Conservation (phyloP, 2,329 filamentous ascomycete genomes). For the Ascochyta koolunga region DNA sequence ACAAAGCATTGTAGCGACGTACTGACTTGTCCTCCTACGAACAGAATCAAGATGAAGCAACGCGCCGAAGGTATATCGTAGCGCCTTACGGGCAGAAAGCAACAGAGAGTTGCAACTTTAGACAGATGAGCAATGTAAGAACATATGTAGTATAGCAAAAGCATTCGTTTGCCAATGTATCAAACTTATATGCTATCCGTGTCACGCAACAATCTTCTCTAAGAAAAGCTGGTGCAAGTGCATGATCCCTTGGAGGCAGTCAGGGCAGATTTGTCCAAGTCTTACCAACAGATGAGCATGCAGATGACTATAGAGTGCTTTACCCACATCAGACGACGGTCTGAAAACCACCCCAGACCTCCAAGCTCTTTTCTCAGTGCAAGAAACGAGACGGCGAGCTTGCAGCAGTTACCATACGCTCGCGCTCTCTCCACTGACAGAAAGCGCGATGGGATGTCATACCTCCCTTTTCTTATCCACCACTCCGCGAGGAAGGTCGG, state of each 20-base stretch:
- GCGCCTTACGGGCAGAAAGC: neutral
- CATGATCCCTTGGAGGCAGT: neutral
- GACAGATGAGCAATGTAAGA: no score
- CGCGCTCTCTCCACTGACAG: neutral
- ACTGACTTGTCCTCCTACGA: constrained; percentile 2
- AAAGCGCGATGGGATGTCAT: constrained; percentile 37
- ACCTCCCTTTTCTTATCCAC: constrained; percentile 52
- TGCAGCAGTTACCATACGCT: neutral
- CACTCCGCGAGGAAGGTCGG: constrained; percentile 57
- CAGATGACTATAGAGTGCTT: neutral
- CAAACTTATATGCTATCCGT: no score
- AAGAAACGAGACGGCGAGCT: neutral
- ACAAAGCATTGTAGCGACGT: constrained; percentile 3
- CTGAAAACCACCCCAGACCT: neutral
- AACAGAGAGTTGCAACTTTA: neutral
- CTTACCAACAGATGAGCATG: neutral
- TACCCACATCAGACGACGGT: neutral
- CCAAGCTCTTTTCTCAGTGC: neutral
- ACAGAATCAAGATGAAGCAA: constrained; percentile 80
- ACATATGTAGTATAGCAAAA: no score
- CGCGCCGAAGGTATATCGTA: constrained; percentile 54
- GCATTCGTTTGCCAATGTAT: no score
- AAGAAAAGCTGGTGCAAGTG: neutral
- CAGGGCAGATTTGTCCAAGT: neutral
- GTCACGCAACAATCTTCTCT: no score